phyloP scores from a whole-genome alignment of 306 rosid species.

The Calophaca sinica region DNA sequence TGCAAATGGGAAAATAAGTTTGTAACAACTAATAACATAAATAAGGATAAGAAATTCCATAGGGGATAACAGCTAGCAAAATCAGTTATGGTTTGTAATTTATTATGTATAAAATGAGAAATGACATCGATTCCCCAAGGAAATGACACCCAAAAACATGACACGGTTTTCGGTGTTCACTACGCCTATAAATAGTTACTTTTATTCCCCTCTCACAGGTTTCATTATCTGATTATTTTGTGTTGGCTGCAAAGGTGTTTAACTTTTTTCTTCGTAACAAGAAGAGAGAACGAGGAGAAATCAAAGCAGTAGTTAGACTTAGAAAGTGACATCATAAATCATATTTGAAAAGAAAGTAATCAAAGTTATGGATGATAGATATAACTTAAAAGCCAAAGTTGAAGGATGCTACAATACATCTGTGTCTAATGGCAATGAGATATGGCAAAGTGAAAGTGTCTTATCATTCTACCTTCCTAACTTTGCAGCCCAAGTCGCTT shows the following conservation, averaged over 20 bases:
- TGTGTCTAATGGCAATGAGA: constrained; percentile 29
- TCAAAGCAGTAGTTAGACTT: not conserved
- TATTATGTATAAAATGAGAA: too few species aligned
- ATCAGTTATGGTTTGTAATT: constrained; percentile 10
- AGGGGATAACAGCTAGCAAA: not conserved
- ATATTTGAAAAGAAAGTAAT: not conserved
- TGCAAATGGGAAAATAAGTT: not conserved
- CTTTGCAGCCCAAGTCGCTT: constrained; percentile 40
- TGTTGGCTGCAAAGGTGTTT: not conserved
- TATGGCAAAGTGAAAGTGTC: constrained; percentile 44
- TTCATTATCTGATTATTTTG: not conserved
- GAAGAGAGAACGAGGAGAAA: not conserved
- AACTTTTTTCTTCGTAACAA: not conserved
- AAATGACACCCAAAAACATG: constrained; percentile 21
- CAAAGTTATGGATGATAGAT: not conserved
- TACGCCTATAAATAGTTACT: not conserved
- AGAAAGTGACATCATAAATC: too few species aligned
- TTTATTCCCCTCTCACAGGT: not conserved
- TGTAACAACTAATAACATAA: not conserved
- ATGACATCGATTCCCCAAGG: not conserved
- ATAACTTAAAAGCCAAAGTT: not conserved
- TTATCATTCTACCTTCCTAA: not conserved
- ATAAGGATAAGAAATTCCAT: not conserved
- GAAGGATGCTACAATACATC: not conserved
- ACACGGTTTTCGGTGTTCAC: constrained; percentile 15